A percentile compares a stretch with the other conserved stretches of the same genome.
These are phyloP conservation scores for Cladosporium oxysporum DNA, from an alignment of 2,329 filamentous ascomycete genomes.

Conservation along the genomic window DNA sequence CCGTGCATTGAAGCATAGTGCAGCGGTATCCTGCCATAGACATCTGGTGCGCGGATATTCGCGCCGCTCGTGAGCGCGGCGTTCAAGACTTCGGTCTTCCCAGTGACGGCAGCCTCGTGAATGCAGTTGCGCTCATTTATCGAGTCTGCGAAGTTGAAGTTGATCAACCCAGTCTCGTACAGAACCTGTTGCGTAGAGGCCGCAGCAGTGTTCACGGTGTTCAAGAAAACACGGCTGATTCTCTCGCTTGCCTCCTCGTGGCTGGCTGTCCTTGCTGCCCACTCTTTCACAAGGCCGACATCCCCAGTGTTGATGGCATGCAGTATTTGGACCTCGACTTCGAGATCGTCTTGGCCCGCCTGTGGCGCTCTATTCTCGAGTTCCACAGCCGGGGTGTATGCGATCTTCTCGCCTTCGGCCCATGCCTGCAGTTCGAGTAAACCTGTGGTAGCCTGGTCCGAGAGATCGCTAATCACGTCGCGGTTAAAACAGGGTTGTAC, in stretches of 20 bases:
- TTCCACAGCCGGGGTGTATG: conserved; percentile 51
- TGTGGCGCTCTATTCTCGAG: conserved; percentile 39
- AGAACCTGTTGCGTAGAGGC: conserved; percentile 74
- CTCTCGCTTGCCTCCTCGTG: conserved; percentile 68
- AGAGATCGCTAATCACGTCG: conserved; percentile 92
- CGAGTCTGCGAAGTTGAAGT: conserved; percentile 92
- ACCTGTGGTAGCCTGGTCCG: conserved; percentile 95
- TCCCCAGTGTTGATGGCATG: conserved; percentile 86
- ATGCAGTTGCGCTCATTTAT: conserved; percentile 97
- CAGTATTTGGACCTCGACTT: conserved; percentile 83
- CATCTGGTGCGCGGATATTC: conserved; percentile 78
- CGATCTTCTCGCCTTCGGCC: conserved; percentile 94
- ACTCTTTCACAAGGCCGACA: conserved; percentile 72
- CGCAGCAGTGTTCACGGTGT: conserved; percentile 83
- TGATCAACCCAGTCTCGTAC: conserved; percentile 77
- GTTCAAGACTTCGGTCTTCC: conserved; percentile 74
- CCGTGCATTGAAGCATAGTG: conserved; percentile 98
- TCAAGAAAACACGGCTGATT: conserved; percentile 85
- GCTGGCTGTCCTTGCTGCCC: conserved; percentile 69
- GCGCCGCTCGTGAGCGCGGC: conserved; percentile 75
- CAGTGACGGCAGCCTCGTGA: conserved; percentile 95
- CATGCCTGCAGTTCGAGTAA: conserved; percentile 92
- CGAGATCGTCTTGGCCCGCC: conserved; percentile 76
- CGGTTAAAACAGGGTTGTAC: conserved; percentile 98
- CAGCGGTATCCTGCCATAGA: conserved; percentile 88